Conservation (phyloP, 805 yeast genomes). For the Metschnikowia vanudenii region DNA sequence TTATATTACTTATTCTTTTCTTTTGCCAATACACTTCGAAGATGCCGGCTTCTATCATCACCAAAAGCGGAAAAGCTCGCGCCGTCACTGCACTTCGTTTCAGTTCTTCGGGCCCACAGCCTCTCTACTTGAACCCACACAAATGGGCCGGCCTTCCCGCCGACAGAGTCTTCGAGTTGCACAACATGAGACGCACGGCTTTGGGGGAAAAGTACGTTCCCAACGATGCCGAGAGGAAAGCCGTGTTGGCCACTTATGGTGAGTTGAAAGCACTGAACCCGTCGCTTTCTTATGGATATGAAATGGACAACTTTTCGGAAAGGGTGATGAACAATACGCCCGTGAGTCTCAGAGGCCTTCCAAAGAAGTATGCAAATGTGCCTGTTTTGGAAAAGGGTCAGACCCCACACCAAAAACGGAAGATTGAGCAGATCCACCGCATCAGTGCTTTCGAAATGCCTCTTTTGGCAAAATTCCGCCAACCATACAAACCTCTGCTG, state of each 20-base stretch:
- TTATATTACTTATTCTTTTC: too few species aligned
- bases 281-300: constrained; percentile 39
- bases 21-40: too few species aligned
- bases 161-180: constrained; percentile 58
- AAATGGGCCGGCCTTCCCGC: constrained; percentile 71
- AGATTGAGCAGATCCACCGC: constrained; percentile 71
- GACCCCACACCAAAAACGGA: constrained; percentile 56
- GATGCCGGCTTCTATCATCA: not conserved
- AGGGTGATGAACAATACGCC: constrained; percentile 43
- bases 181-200: constrained; percentile 54
- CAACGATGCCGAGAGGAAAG: constrained; percentile 66
- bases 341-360: constrained; percentile 34
- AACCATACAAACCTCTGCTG: constrained; percentile 56
- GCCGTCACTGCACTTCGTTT: constrained; percentile 7
- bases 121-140: constrained; percentile 58
- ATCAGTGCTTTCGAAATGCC: constrained; percentile 94
- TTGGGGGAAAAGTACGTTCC: constrained; percentile 52
- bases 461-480: constrained; percentile 69
- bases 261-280: constrained; percentile 33
- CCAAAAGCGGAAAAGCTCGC: not conserved
- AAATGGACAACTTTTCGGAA: constrained; percentile 43
- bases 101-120: constrained; percentile 15
- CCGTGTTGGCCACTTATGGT: constrained; percentile 46
- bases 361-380: constrained; percentile 37
- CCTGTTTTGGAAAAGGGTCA: constrained; percentile 35